Percentiles rank a stretch among this genome's conserved stretches.
These are phyloP conservation scores for Byssothecium circinans DNA, from an alignment of 2,329 filamentous ascomycete genomes.

Conservation along the genomic window DNA sequence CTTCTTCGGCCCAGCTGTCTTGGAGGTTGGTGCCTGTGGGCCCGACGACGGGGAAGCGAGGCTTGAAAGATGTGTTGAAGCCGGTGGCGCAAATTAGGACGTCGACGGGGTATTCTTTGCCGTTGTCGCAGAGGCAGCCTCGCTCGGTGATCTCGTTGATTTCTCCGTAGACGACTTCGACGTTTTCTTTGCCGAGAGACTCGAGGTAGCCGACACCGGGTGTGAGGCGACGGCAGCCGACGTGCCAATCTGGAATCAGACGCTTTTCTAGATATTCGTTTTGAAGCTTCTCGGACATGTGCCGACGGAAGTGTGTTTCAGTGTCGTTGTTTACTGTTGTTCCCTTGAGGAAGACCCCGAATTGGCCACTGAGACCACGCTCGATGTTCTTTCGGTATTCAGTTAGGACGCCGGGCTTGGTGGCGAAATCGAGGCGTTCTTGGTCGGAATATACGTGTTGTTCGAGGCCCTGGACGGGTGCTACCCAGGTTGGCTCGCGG, in stretches of 20 bases:
- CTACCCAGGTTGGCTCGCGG: constrained; percentile 55
- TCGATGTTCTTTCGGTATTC: constrained; percentile 51
- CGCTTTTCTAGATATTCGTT: constrained; percentile 35
- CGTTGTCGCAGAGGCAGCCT: constrained; percentile 44
- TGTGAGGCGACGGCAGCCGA: constrained; percentile 49
- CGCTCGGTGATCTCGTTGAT: constrained; percentile 37
- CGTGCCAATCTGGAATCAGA: constrained; percentile 39
- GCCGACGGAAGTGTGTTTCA: constrained; percentile 50
- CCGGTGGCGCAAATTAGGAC: constrained; percentile 43
- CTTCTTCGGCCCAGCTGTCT: constrained; percentile 47
- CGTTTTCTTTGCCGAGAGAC: constrained; percentile 46
- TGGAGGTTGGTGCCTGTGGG: constrained; percentile 46
- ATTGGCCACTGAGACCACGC: constrained; percentile 50
- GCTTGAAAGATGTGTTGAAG: constrained; percentile 46
- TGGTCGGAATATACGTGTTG: constrained; percentile 47
- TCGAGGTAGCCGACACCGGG: constrained; percentile 50
- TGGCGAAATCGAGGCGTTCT: constrained; percentile 47
- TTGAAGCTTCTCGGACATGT: constrained; percentile 46
- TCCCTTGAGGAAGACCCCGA: constrained; percentile 51
- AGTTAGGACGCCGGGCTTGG: constrained; percentile 44
- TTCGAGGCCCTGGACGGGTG: constrained; percentile 49
- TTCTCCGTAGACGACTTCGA: constrained; percentile 46
- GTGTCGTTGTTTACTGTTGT: constrained; percentile 46
- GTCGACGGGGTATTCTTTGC: constrained; percentile 40
- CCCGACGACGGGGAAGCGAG: constrained; percentile 50